Conservation (phyloP, 768 basidiomycete species). For the Lactifluus volemus region DNA sequence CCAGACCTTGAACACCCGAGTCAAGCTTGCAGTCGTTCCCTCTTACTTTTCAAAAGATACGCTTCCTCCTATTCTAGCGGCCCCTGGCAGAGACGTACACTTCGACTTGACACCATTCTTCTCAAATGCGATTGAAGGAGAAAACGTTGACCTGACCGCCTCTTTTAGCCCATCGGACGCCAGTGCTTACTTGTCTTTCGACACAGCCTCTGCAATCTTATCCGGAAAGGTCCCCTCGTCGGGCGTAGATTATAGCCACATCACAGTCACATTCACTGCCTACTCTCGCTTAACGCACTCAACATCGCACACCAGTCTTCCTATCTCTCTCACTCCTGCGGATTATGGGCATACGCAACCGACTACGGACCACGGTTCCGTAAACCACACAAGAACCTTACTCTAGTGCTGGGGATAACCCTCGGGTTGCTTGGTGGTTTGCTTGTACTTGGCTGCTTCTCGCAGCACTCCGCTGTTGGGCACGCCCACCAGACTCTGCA, state of each 20-base stretch:
- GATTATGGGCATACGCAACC: conserved; percentile 32
- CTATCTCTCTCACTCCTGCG: conserved; percentile 37
- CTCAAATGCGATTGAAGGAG: conserved; percentile 37
- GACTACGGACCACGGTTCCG: conserved; percentile 30
- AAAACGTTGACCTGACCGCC: conserved; percentile 45
- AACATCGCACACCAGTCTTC: conserved; percentile 55
- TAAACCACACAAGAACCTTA: conserved; percentile 39
- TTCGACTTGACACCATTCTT: conserved; percentile 51
- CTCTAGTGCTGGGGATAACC: conserved; percentile 50
- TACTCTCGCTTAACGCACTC: conserved; percentile 60
- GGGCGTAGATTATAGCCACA: conserved; percentile 26
- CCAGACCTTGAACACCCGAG: conserved; percentile 53
- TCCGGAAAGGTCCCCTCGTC: conserved; percentile 42
- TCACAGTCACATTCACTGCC: conserved; percentile 54
- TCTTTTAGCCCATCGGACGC: conserved; percentile 45
- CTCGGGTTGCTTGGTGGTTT: conserved; percentile 57
- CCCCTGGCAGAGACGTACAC: conserved; percentile 40
- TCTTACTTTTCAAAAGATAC: conserved; percentile 59
- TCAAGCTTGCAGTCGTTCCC: conserved; percentile 57
- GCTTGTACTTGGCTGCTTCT: conserved; percentile 45
- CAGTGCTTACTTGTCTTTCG: conserved; percentile 45
- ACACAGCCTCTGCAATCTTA: conserved; percentile 37
- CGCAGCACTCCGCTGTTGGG: conserved; percentile 46
- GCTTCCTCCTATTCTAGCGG: conserved; percentile 48
- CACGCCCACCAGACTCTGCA: conserved; percentile 51